Evolutionary conservation across 129 eudicot genomes (phyloP).

Genomic region (Arctium lappa): DNA sequence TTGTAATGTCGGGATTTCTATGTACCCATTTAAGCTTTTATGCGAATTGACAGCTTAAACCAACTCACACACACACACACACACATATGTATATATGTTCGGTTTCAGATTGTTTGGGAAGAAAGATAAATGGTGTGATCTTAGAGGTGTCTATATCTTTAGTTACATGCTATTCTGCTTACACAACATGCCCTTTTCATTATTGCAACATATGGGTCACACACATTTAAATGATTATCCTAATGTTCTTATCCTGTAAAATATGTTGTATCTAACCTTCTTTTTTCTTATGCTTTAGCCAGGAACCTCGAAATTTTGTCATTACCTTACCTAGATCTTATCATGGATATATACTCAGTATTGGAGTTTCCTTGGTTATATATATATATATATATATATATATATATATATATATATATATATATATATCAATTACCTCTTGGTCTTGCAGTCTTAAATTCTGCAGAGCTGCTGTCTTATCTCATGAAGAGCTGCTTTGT

Average conservation of each 20-base stretch:
- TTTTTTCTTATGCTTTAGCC: slow-evolving; percentile 8
- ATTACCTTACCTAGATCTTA: slow-evolving; percentile 97
- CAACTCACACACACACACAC: background rate
- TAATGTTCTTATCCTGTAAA: background rate
- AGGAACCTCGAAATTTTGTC: slow-evolving; percentile 99
- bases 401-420: too few relatives aligned
- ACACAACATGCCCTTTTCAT: background rate
- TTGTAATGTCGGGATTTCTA: background rate
- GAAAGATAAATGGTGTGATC: background rate
- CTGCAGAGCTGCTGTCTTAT: slow-evolving; percentile 96
- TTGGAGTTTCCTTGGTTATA: background rate
- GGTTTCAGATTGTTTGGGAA: too few relatives aligned
- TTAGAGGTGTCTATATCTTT: background rate
- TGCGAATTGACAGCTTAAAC: background rate
- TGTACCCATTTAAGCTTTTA: background rate
- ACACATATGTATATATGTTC: too few relatives aligned
- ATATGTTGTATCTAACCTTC: slow-evolving; percentile 12
- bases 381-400: too few relatives aligned
- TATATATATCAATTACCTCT: too few relatives aligned
- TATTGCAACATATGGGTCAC: background rate
- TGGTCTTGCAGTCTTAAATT: too few relatives aligned
- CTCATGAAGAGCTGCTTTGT: slow-evolving; percentile 95
- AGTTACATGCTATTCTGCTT: background rate
- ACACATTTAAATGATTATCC: background rate
- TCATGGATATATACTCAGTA: slow-evolving; percentile 48